Conservation (phyloP, 192 early-diverging fungal species). For the Rhizophagus prolifer region DNA sequence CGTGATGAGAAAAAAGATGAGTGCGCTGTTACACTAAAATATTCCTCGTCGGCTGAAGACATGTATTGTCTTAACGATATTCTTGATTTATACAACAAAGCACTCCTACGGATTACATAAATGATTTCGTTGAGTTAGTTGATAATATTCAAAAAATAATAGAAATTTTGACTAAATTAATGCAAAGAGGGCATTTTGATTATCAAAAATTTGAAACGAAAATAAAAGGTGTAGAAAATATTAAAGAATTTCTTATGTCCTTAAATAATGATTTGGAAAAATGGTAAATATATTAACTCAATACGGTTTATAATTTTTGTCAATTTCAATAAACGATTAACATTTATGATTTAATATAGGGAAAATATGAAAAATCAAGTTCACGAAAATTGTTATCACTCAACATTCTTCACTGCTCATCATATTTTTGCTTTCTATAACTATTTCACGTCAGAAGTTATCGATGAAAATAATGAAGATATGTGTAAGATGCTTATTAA, state of each 20-base stretch:
- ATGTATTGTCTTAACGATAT: not conserved
- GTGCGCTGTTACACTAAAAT: conserved; percentile 10
- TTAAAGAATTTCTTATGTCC: conserved; percentile 2
- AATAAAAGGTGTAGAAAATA: not conserved
- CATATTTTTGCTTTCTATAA: conserved; percentile 28
- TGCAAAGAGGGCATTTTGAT: conserved; percentile 29
- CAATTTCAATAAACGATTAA: not conserved
- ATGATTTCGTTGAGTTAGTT: conserved; percentile 14
- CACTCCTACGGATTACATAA: not conserved
- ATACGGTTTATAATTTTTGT: not conserved
- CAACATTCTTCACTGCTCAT: conserved; percentile 24
- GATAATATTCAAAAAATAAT: conserved; percentile 20
- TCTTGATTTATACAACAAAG: not conserved
- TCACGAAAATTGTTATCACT: conserved; percentile 25
- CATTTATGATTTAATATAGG: not conserved
- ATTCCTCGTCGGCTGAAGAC: not conserved
- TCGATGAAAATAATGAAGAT: not conserved
- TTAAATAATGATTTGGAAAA: conserved; percentile 17
- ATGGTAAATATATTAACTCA: conserved; percentile 13
- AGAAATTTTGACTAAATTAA: conserved; percentile 18
- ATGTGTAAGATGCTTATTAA: conserved; percentile 9
- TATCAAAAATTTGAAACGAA: conserved; percentile 15
- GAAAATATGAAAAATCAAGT: not conserved
- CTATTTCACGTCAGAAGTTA: conserved; percentile 7
- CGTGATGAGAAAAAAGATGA: conserved; percentile 1